These are phyloP conservation scores for Penicillium sp. DNA, from an alignment of 2,329 filamentous ascomycete genomes.

Conservation along the genomic window DNA sequence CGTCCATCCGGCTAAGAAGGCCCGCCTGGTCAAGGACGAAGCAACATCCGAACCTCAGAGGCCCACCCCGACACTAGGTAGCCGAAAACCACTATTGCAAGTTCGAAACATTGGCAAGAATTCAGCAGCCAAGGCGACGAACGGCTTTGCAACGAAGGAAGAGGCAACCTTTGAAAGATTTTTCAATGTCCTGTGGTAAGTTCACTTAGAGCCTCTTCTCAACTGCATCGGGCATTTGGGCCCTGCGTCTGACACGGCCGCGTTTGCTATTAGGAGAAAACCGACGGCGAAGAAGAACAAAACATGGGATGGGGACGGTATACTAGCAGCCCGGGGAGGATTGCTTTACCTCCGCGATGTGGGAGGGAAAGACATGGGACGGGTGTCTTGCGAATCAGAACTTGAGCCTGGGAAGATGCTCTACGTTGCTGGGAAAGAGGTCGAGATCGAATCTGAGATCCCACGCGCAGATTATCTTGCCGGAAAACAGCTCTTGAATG, in stretches of 20 bases:
- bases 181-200: slow-evolving; percentile 53
- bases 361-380: slow-evolving; percentile 65
- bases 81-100: slow-evolving; percentile 37
- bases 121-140: slow-evolving; percentile 4
- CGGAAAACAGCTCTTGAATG: slow-evolving; percentile 29
- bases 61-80: slow-evolving; percentile 12
- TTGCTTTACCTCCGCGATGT: slow-evolving; percentile 64
- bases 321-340: slow-evolving; percentile 60
- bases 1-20: slow-evolving; percentile 38
- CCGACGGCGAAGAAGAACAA: slow-evolving; percentile 73
- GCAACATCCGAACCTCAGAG: slow-evolving; percentile 8
- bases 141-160: slow-evolving; percentile 3
- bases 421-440: slow-evolving; percentile 66
- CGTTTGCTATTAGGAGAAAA: slow-evolving; percentile 57
- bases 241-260: neutral
- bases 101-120: slow-evolving; percentile 29
- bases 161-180: slow-evolving; percentile 37
- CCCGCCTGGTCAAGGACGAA: slow-evolving; percentile 34
- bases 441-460: slow-evolving; percentile 67
- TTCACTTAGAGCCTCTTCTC: neutral
- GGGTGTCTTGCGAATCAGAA: slow-evolving; percentile 56
- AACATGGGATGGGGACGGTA: slow-evolving; percentile 74
- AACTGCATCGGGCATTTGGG: neutral
- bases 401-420: slow-evolving; percentile 63
- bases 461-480: slow-evolving; percentile 60